Base-by-base conservation (phyloP, 805 yeast species). In the Suhomyces sp. region DNA sequence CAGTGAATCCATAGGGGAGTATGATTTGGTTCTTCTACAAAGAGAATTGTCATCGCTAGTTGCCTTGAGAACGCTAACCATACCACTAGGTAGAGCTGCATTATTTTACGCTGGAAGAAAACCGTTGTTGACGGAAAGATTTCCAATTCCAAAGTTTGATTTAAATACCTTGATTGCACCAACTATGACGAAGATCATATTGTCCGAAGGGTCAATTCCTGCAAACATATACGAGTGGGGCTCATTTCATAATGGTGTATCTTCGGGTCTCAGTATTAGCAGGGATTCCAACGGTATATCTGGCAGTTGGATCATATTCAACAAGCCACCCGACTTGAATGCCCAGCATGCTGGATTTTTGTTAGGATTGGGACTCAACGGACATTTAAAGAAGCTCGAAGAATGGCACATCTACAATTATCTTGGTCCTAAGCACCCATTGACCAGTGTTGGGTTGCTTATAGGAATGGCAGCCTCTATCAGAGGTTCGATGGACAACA, bases 391-490 rank as follows among this genome's bases (percentile, higher is more conserved):
- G 51, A 77, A 78, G 41, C 70, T 94, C 22, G 98, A 93, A 61
- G 97, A 94, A 66, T 94, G 98, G 97, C 97, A 92, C 64, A 87
- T 93, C 27, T 94, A 90, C 66, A 92, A 93, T 62, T 91, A 90
- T 58, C 71, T 94, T 49, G 96, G 97, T 0, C 96, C 97, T 0
- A 92, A 94, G 57, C 90, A 89, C 60, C 81, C 86, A 3, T 80
- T 80, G 40, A 89, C 96, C 0, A 89, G 96, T 65, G 85, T 91
- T 33, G 98, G 97, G 0, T 73, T 94, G 44, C 71, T 94, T 33
- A 69, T 94, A 15, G 99, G 99, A 0, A 86, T 93, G 89, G 84
- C 97, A 17, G 97, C 97, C 0, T 89, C 97, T 67, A 73, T 84
- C 53, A 76, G 76, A 57, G 92, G 97, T 2, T 75, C 92, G 0